Percentiles rank a stretch among this genome's conserved stretches.
Conservation (phyloP, 2,329 filamentous ascomycete species). For the Diplodia intermedia region DNA sequence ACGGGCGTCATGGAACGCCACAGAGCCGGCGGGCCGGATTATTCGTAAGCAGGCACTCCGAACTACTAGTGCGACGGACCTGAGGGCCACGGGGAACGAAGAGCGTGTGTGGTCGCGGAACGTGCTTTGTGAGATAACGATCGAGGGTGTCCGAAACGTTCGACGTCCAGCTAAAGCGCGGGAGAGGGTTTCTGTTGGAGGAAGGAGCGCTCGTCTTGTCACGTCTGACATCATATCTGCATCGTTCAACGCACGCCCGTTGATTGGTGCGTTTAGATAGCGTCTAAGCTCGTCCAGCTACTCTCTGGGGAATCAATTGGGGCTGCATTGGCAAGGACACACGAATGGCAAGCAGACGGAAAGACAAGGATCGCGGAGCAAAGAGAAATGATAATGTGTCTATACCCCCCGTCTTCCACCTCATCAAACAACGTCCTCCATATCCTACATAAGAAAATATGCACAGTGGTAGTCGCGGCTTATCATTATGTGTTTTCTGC, state of each 20-base stretch:
- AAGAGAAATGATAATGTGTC: slow-evolving; percentile 15
- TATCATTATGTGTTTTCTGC: slow-evolving; percentile 13
- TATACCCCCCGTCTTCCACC: background rate
- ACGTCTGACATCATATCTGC: background rate
- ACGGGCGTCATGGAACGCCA: no score
- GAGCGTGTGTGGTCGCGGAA: background rate
- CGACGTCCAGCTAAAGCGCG: background rate
- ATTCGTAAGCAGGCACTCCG: no score
- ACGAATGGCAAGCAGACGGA: background rate
- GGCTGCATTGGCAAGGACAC: background rate
- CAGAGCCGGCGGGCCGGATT: no score
- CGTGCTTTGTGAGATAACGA: background rate
- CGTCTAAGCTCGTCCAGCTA: background rate
- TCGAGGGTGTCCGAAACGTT: background rate
- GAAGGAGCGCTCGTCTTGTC: background rate
- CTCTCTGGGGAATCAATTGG: background rate
- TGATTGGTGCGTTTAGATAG: background rate
- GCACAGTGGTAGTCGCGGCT: slow-evolving; percentile 18
- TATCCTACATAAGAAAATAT: slow-evolving; percentile 27
- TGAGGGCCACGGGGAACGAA: background rate
- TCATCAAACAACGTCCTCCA: slow-evolving; percentile 3
- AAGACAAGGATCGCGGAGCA: background rate
- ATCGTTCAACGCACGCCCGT: background rate
- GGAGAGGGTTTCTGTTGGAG: background rate
- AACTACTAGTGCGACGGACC: background rate